A percentile compares a stretch with the other conserved stretches of the same genome.
Conservation (phyloP, 352 stramenopile genomes). For the Lagenidium giganteum region DNA sequence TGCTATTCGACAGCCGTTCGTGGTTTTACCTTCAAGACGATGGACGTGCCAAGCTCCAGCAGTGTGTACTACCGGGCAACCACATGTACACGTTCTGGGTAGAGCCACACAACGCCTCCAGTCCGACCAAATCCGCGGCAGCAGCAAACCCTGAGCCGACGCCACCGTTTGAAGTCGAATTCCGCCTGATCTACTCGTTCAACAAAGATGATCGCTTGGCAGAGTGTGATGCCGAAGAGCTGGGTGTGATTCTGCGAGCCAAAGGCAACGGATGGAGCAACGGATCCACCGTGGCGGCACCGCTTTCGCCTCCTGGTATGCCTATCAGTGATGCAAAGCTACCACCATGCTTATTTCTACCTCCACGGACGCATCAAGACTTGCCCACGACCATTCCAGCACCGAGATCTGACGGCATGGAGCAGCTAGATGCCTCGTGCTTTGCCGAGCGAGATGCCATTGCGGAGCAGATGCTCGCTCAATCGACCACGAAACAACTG, state of each 20-base stretch:
- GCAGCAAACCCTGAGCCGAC: slow-evolving; percentile 1
- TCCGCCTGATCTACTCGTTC: slow-evolving; percentile 18
- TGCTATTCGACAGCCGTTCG: slow-evolving; percentile 67
- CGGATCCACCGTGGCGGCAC: too few relatives aligned
- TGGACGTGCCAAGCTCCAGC: slow-evolving; percentile 30
- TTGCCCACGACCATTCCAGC: too few relatives aligned
- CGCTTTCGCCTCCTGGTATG: neutral
- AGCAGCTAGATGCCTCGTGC: too few relatives aligned
- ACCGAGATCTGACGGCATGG: too few relatives aligned
- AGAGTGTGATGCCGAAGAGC: slow-evolving; percentile 2
- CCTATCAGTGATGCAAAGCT: too few relatives aligned
- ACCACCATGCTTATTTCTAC: slow-evolving; percentile 12
- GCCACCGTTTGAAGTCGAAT: slow-evolving; percentile 16
- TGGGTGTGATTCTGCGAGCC: slow-evolving; percentile 1
- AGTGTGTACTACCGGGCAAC: slow-evolving; percentile 38
- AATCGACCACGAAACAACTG: slow-evolving; percentile 1
- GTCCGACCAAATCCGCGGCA: neutral
- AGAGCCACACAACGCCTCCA: slow-evolving; percentile 16
- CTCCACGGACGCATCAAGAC: slow-evolving; percentile 5
- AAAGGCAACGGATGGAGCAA: slow-evolving; percentile 15
- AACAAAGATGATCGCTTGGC: slow-evolving; percentile 4
- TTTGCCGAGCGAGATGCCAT: slow-evolving; percentile 10
- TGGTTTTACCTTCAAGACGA: slow-evolving; percentile 49
- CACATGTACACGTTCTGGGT: slow-evolving; percentile 76
- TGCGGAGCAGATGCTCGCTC: slow-evolving; percentile 8